These are phyloP conservation scores for Termitomyces sp. DNA, from an alignment of 768 basidiomycete species.

Conservation along the genomic window DNA sequence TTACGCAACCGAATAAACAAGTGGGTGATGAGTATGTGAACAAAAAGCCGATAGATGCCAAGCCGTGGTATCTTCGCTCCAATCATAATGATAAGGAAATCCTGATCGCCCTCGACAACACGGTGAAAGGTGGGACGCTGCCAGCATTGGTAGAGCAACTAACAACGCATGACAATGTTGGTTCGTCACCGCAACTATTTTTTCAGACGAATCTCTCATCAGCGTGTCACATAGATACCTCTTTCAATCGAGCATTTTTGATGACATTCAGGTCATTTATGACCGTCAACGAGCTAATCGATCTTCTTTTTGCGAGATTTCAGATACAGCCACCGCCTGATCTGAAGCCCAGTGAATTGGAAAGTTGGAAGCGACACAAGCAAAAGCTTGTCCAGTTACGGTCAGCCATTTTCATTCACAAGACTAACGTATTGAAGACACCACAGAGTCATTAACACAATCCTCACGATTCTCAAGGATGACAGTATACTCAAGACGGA, in stretches of 20 bases:
- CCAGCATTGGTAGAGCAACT: constrained; percentile 82
- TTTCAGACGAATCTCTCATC: not conserved
- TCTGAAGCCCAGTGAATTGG: constrained; percentile 52
- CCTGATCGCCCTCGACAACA: constrained; percentile 76
- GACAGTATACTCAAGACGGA: constrained; percentile 82
- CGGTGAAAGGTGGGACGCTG: constrained; percentile 83
- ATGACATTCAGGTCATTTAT: constrained; percentile 97
- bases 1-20: constrained; percentile 44
- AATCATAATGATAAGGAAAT: constrained; percentile 79
- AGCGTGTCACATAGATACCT: constrained; percentile 35
- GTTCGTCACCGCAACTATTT: constrained; percentile 34
- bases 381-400: constrained; percentile 83
- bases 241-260: constrained; percentile 84
- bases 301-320: constrained; percentile 78
- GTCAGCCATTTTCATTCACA: constrained; percentile 37
- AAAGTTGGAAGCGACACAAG: constrained; percentile 82
- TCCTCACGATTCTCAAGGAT: constrained; percentile 85
- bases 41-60: constrained; percentile 35
- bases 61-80: constrained; percentile 83
- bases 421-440: not conserved
- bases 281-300: constrained; percentile 73
- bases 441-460: constrained; percentile 80
- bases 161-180: constrained; percentile 85
- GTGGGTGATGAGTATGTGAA: constrained; percentile 52
- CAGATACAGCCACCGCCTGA: constrained; percentile 68